These are phyloP conservation scores for Chytridium lagenaria DNA, from an alignment of 371 early-diverging fungal genomes.

Conservation along the genomic window DNA sequence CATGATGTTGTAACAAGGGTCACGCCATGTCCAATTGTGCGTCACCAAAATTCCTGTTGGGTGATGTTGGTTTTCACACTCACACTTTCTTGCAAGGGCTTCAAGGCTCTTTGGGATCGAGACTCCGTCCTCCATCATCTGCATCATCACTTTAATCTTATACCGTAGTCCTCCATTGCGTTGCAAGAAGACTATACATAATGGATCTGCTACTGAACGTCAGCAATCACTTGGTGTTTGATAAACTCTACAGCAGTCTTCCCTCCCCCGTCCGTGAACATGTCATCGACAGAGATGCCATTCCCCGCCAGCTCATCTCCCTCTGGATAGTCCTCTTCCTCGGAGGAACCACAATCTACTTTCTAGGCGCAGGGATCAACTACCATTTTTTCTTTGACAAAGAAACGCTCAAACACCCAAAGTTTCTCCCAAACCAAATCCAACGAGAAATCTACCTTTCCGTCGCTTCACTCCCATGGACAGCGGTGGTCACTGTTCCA, in stretches of 20 bases:
- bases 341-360: conserved; percentile 82
- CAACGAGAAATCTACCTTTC: conserved; percentile 83
- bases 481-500: conserved; percentile 82
- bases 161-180: too few species aligned
- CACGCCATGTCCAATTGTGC: too few species aligned
- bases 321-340: conserved; percentile 71
- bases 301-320: conserved; percentile 73
- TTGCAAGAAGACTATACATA: too few species aligned
- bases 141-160: too few species aligned
- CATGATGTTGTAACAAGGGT: too few species aligned
- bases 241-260: conserved; percentile 60
- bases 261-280: conserved; percentile 47
- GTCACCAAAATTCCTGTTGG: too few species aligned
- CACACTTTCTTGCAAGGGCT: too few species aligned
- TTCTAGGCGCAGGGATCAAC: conserved; percentile 72
- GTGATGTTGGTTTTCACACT: too few species aligned
- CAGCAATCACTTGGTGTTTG: conserved; percentile 66
- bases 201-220: conserved; percentile 73
- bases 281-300: conserved; percentile 65
- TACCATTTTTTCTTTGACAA: conserved; percentile 89
- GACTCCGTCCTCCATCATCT: too few species aligned
- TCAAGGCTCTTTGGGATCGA: too few species aligned
- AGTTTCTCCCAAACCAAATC: conserved; percentile 89
- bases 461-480: conserved; percentile 76
- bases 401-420: conserved; percentile 87